Base-by-base conservation (phyloP, 2,329 filamentous ascomycete genomes). In the Tolypocladium sp. region DNA sequence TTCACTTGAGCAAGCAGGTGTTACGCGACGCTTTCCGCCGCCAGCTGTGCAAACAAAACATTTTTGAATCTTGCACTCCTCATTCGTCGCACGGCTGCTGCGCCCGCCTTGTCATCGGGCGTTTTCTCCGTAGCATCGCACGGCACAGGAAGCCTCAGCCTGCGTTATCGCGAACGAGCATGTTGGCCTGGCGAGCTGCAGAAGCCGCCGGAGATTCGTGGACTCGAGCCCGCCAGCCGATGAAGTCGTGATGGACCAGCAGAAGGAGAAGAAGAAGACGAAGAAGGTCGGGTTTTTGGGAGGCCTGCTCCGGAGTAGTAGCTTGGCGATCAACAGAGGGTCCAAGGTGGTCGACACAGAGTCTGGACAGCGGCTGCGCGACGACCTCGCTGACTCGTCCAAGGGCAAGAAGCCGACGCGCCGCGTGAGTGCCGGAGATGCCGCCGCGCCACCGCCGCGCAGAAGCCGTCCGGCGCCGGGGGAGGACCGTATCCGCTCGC, bases 231-330 rank as follows among this genome's bases (percentile, higher is more conserved):
- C 25, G 25, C 25, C 25, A 7, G 46, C 27, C 49, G 49, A 52
- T n/a, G 22, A 33, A 65, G 64, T 61, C 63, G 68, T 64, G 63
- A 73, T 73, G 72, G 67, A 72, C 57, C 71, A 72, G 57, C 67
- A 68, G 57, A 64, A 63, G 54, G 68, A 69, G 46, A 68, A 30
- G 40, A 61, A 41, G 33, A 62, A 64, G 57, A n/a, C n/a, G n/a
- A 74, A 74, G 65, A 77, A 77, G 70, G 78, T 75, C 64, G 71
- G 76, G 55, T 78, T 82, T 61, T 79, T 76, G 77, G 73, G 74
- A 38, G 73, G 73, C 61, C 70, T 85, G 58, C 75, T 84, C 64
- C 77, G 80, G 62, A 77, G 73, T 61, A 75, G 75, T 61, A 80
- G 77, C 68, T 71, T 73, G 57, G 72, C 76, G 15, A 58, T 61